These are phyloP conservation scores for Arthrocladium fulminans DNA, from an alignment of 2,329 filamentous ascomycete genomes.

Conservation along the genomic window DNA sequence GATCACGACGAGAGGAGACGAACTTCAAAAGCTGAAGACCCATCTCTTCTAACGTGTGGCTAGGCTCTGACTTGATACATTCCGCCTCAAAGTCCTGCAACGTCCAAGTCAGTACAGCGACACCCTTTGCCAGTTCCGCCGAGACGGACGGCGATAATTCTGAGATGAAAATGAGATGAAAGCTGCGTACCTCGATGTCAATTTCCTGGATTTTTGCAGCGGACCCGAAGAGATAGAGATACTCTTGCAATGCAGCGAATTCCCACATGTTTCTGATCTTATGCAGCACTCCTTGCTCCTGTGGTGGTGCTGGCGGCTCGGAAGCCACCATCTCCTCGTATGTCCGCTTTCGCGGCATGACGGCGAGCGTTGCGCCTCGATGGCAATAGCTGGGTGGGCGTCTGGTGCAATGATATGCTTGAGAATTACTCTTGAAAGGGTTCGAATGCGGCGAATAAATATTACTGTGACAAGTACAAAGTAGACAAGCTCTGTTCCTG, in stretches of 20 bases:
- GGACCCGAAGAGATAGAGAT: constrained; percentile 82
- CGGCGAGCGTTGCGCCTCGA: constrained; percentile 9
- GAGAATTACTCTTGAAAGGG: background rate
- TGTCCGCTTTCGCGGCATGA: constrained; percentile 44
- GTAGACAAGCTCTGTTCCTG: background rate
- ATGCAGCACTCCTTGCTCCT: constrained; percentile 45
- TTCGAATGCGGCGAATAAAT: background rate
- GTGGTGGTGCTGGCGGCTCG: constrained; percentile 31
- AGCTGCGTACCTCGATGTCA: constrained; percentile 68
- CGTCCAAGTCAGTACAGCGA: constrained; percentile 15
- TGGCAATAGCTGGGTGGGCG: background rate
- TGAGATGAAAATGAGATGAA: background rate
- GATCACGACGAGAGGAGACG: constrained; percentile 82
- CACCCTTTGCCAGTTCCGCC: background rate
- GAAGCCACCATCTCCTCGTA: constrained; percentile 48
- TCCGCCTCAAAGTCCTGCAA: constrained; percentile 76
- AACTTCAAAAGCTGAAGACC: constrained; percentile 83
- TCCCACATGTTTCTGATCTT: constrained; percentile 87
- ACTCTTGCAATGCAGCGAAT: constrained; percentile 89
- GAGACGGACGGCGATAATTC: background rate
- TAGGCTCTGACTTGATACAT: constrained; percentile 67
- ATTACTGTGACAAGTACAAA: background rate
- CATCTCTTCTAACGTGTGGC: constrained; percentile 66
- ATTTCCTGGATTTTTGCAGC: constrained; percentile 84
- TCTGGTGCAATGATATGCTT: background rate